Conservation (phyloP, 208 protist genomes). For the Phytomonas sp. region DNA sequence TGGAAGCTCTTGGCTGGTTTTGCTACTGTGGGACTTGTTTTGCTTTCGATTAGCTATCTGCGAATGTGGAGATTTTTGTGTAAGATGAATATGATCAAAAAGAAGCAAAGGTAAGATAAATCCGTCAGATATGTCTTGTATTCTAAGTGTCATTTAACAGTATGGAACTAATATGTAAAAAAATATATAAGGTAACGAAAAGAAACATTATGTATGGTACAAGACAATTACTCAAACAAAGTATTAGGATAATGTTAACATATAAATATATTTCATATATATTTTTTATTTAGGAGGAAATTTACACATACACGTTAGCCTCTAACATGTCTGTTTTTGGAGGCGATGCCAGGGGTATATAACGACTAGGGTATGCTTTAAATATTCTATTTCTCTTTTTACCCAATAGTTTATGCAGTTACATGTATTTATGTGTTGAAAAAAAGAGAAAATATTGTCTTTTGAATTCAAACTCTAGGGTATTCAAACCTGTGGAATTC, state of each 20-base stretch:
- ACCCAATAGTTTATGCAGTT: not conserved
- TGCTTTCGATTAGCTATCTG: conserved; percentile 21
- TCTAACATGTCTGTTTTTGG: no score
- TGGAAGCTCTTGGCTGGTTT: conserved; percentile 48
- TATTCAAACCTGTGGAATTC: no score
- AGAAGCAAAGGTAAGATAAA: not conserved
- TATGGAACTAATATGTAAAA: not conserved
- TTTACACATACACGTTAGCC: not conserved
- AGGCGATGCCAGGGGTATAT: not conserved
- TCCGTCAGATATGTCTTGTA: not conserved
- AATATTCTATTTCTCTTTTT: not conserved
- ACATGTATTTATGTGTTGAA: not conserved
- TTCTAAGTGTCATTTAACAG: not conserved
- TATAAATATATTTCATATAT: conserved; percentile 1
- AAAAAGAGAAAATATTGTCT: no score
- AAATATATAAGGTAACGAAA: not conserved
- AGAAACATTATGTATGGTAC: not conserved
- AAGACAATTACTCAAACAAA: not conserved
- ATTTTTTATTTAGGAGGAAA: not conserved
- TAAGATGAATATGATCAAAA: conserved; percentile 13
- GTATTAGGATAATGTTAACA: not conserved
- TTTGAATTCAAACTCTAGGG: no score
- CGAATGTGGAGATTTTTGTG: conserved; percentile 27
- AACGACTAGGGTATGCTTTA: not conserved
- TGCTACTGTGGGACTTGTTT: conserved; percentile 21